These are phyloP conservation scores for Starmerella powellii DNA, from an alignment of 805 yeast species.

Conservation along the genomic window DNA sequence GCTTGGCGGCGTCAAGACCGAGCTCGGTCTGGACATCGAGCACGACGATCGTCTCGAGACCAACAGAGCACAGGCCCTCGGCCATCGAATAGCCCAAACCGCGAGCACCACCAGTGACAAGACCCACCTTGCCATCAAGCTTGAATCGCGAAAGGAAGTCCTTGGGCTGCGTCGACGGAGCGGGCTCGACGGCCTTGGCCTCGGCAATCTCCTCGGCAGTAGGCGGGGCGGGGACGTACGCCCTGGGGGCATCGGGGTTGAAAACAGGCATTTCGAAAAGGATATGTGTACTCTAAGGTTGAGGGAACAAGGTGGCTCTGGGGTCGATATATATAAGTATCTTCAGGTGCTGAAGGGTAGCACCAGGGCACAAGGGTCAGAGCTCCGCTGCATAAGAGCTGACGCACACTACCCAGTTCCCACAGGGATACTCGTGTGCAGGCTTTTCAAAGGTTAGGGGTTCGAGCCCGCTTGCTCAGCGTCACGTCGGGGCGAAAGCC, in stretches of 20 bases:
- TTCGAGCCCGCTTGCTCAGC: too few relatives aligned
- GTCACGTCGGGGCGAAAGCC: too few relatives aligned
- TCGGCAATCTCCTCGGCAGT: conserved; percentile 31
- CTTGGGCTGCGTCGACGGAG: conserved; percentile 29
- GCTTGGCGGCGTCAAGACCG: conserved; percentile 48
- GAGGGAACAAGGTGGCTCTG: not conserved
- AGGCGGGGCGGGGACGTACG: conserved; percentile 33
- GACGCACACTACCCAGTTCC: too few relatives aligned
- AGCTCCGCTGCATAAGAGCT: too few relatives aligned
- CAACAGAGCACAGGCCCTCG: conserved; percentile 45
- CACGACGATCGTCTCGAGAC: conserved; percentile 43
- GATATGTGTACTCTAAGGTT: too few relatives aligned
- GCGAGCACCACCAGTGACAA: conserved; percentile 58
- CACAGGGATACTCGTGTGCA: too few relatives aligned
- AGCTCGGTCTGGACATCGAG: conserved; percentile 49
- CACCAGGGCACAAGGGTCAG: too few relatives aligned
- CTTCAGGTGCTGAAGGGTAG: not conserved
- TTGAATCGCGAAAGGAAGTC: conserved; percentile 36
- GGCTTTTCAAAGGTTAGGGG: too few relatives aligned
- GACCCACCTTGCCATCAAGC: conserved; percentile 51
- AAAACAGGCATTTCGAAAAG: conserved; percentile 8
- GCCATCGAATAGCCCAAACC: conserved; percentile 52
- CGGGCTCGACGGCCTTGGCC: conserved; percentile 29
- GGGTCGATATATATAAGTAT: not conserved
- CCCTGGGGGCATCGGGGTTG: conserved; percentile 22